Base-by-base conservation (phyloP, 2,329 filamentous ascomycete genomes). In the Talaromyces amestolkiae region DNA sequence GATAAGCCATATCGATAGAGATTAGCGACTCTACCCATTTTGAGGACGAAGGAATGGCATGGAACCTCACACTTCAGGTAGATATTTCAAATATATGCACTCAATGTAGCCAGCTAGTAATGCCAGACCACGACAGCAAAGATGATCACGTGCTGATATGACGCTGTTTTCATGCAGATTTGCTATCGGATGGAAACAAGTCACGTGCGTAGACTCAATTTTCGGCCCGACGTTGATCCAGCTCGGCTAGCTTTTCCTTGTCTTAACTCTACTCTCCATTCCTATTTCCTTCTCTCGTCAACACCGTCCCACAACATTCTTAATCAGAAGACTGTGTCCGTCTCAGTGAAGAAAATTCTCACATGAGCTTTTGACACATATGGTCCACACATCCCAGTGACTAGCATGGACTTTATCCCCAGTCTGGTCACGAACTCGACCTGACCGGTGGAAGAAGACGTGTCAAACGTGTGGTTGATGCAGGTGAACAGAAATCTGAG, bases 401-500 rank as follows among this genome's bases (percentile, higher is more conserved):
- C 63, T 41, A 53, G 47, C 65, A 68, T 73, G 74, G 75, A 75
- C 70, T 75, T 73, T 72, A 79, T 78, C 76, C 75, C 75, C 74
- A 65, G 67, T 63, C 37, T 54, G 41, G 60, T 41, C 45, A 6
- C 5, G 27, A 27, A 41, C n/a, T 19, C 37, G 39, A 66, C 37
- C 61, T 33, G 47, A 61, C 68, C 66, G 73, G 76, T 75, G 77
- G 78, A 78, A 77, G 77, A 74, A 75, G 75, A 74, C 71, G 72
- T 70, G 63, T 65, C 54, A 63, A 64, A 64, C 63, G 71, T 75
- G 74, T 75, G 74, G 64, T 70, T 81, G 79, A 80, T 74, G 79
- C 79, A 79, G 72, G 73, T 66, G 79, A 81, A 81, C 79, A 81
- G 79, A 81, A 73, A 81, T 81, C 79, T 77, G 71, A 81, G 79